Percentiles rank a stretch among this genome's conserved stretches.
Conservation (phyloP, 768 basidiomycete genomes). For the Lentinus tigrinus region DNA sequence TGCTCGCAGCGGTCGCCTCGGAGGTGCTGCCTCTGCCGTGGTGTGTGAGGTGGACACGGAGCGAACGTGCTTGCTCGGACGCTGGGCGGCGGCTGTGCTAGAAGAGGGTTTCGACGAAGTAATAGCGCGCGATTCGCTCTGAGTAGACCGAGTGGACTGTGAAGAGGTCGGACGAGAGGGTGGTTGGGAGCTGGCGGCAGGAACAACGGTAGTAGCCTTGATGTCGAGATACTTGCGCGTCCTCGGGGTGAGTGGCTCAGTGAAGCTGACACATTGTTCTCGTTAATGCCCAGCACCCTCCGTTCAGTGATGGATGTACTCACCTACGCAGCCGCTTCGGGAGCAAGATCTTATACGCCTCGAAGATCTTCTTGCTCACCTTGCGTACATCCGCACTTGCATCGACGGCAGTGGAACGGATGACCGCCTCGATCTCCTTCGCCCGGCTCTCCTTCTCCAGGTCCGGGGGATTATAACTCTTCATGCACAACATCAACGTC, state of each 20-base stretch:
- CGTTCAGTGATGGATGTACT: slow-evolving; percentile 16
- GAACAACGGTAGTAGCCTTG: slow-evolving; percentile 19
- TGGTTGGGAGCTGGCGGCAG: slow-evolving; percentile 25
- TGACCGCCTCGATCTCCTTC: slow-evolving; percentile 66
- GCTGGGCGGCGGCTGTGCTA: background rate
- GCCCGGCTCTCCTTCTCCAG: slow-evolving; percentile 67
- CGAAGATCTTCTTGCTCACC: slow-evolving; percentile 67
- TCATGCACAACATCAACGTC: slow-evolving; percentile 61
- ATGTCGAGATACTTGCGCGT: slow-evolving; percentile 75
- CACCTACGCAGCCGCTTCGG: slow-evolving; percentile 70
- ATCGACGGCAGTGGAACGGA: slow-evolving; percentile 66
- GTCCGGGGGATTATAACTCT: slow-evolving; percentile 78
- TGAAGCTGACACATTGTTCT: slow-evolving; percentile 50
- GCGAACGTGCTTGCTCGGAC: slow-evolving; percentile 6
- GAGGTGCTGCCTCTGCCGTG: background rate
- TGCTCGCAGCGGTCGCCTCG: background rate
- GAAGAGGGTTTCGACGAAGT: background rate
- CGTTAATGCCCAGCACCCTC: background rate
- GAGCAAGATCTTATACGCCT: slow-evolving; percentile 69
- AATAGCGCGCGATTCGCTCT: slow-evolving; percentile 1
- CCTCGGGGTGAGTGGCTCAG: slow-evolving; percentile 69
- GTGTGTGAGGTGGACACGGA: slow-evolving; percentile 10
- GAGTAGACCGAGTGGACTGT: slow-evolving; percentile 19
- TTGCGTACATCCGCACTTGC: slow-evolving; percentile 75
- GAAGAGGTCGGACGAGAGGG: slow-evolving; percentile 26